Evolutionary conservation across 2,329 filamentous ascomycete species (phyloP).

Genomic region (Ramularia endophylla): DNA sequence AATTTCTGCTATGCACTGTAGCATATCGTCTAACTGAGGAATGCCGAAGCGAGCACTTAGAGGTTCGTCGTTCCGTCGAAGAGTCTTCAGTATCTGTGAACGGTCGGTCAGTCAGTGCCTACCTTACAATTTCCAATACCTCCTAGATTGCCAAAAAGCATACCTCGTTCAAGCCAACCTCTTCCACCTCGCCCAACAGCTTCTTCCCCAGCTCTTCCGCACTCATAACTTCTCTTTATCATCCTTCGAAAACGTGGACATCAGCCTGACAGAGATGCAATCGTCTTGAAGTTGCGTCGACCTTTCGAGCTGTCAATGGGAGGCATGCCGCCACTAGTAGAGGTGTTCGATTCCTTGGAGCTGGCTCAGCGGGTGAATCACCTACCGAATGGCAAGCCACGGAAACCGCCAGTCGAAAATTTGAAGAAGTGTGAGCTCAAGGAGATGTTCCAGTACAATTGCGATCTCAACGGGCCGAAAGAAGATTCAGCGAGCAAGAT

Average conservation of each 20-base stretch:
- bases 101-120: constrained; percentile 11
- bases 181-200: constrained; percentile 47
- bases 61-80: constrained; percentile 26
- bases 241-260: constrained; percentile 1
- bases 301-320: background rate
- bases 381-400: constrained; percentile 45
- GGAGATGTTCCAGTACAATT: constrained; percentile 58
- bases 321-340: constrained; percentile 54
- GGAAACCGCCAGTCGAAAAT: constrained; percentile 46
- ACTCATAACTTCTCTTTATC: constrained; percentile 21
- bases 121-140: no score
- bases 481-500: constrained; percentile 38
- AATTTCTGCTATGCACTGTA: constrained; percentile 17
- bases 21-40: constrained; percentile 40
- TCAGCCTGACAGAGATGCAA: background rate
- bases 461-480: constrained; percentile 45
- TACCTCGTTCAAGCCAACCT: constrained; percentile 48
- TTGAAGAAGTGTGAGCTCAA: constrained; percentile 49
- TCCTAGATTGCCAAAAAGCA: constrained; percentile 20
- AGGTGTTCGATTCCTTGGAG: constrained; percentile 47
- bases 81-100: constrained; percentile 36
- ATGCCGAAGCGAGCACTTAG: constrained; percentile 35
- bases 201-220: constrained; percentile 47
- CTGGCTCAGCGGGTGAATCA: constrained; percentile 49
- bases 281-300: background rate